Evolutionary conservation across 805 yeast species (phyloP), one percentile per base, ranked within the genome.

Genomic region (Yarrowia sp.): DNA sequence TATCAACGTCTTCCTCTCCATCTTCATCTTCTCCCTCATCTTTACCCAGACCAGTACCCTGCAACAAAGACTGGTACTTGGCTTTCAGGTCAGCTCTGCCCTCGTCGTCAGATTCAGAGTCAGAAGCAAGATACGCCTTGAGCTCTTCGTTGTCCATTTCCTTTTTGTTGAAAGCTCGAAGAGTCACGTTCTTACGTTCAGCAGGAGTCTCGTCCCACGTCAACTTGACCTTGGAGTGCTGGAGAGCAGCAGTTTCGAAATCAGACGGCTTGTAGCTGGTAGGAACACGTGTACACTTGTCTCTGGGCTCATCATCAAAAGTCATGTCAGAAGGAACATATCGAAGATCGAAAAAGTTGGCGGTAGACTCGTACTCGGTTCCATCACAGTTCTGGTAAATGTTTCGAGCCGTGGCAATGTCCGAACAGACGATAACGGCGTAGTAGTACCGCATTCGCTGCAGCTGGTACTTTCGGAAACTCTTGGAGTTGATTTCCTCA

Each of bases 141-240:
- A 65, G 66, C 38, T 72, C 74, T 70, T 69, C 69, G 19, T 71
- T 72, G 21, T 70, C 73, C 30, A 70, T 68, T 33, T 95, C 98
- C 73, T 89, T 86, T 73, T 89, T 95, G 56, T 91, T 85, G 74
- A 95, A 93, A 7, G 92, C 90, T 69, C 88, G 86, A 16, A 88
- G 82, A 1, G 97, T 83, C 63, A 92, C 75, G 66, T 88, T 85
- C 17, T 85, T 75, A 72, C 99, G 84, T 71, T 92, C 98, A 66
- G 86, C 87, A 7, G 99, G 98, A 0, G 98, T 96, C 77, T 93
- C 98, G 76, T 95, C 99, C 99, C 99, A 95, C 0, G 98, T 92
- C 69, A 95, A 81, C 75, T 90, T 92, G 58, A 95, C 99, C 72
- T 92, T 95, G 16, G 98, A 92, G 73, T 92, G 97, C 74, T 95